Evolutionary conservation across 1,284 basidiomycete species (phyloP), one percentile per base, ranked within the genome.

Genomic region (Microbotryum lychnidis-dioicae): DNA sequence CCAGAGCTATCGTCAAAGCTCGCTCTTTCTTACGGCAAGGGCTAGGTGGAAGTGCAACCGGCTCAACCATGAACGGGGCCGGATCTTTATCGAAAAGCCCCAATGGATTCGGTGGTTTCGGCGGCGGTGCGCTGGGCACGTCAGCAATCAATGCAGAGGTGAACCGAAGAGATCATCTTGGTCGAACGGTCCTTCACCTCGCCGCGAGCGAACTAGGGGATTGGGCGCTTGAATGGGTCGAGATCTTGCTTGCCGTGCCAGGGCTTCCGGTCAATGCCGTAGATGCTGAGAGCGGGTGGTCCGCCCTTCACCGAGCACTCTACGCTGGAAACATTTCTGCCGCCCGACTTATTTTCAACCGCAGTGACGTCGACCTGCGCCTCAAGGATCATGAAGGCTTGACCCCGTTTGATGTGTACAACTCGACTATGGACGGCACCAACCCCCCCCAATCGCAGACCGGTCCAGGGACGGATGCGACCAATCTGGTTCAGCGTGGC

Each of bases 371-470:
- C 21, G 91, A 97, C 71, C 76, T 80, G 0, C 77, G 81, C 1
- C 70, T 91, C 60, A 92, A 91, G 74, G 96, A 98, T 72, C 74
- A 79, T 45, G 94, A 97, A 72, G 94, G 92, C 25, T 86, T 96
- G 74, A 91, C 90, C 0, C 84, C 92, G 0, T 93, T 93, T 68
- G 94, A 98, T 72, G 77, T 98, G 29, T 97, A 92, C 77, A 97
- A 97, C 72, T 86, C 87, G 5, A 94, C 91, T 0, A 79, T 96
- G 37, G 82, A 84, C 62, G 85, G 83, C 0, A 69, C 67, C 2
- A 66, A 65, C 47, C 66, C 69, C 1, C 46, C 42, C 18, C 37
- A 42, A 42, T 18, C 4, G 37, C 14, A 9, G 37, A 6, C 14
- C 12, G 37, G 16, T 42, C 16, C 16, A 16, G 37, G 37, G 37